phyloP scores from a whole-genome alignment of 2,329 filamentous ascomycete species.

The Fusarium nelsonii region DNA sequence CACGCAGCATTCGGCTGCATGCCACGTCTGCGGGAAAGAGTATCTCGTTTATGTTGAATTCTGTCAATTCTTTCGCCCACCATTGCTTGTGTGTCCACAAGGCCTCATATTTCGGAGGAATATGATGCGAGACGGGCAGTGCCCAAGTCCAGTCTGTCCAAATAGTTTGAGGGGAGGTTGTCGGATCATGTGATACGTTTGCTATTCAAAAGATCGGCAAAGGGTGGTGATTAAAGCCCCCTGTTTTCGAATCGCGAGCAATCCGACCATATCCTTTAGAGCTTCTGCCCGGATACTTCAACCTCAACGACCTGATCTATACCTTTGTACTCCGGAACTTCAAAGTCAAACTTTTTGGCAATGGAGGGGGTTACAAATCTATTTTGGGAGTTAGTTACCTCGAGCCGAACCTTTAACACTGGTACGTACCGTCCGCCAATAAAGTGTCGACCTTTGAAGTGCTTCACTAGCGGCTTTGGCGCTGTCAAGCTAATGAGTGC shows the following conservation, averaged over 20 bases:
- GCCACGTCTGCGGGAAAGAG: slow-evolving; percentile 70
- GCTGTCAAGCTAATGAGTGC: slow-evolving; percentile 90
- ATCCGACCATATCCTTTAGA: slow-evolving; percentile 55
- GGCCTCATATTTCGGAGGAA: slow-evolving; percentile 56
- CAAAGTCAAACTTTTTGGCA: slow-evolving; percentile 86
- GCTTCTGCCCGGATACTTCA: slow-evolving; percentile 61
- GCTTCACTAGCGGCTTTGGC: slow-evolving; percentile 88
- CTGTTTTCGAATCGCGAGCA: slow-evolving; percentile 12
- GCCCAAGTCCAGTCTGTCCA: slow-evolving; percentile 70
- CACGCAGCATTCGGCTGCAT: slow-evolving; percentile 67
- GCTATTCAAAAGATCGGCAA: slow-evolving; percentile 21
- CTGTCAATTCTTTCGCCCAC: slow-evolving; percentile 64
- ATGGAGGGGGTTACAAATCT: slow-evolving; percentile 85
- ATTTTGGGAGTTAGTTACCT: slow-evolving; percentile 34
- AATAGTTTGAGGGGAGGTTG: slow-evolving; percentile 69
- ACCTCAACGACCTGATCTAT: slow-evolving; percentile 92
- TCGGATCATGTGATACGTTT: slow-evolving; percentile 61
- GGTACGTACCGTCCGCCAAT: slow-evolving; percentile 80
- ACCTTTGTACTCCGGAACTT: slow-evolving; percentile 85
- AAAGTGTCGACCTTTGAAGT: slow-evolving; percentile 90
- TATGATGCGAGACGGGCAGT: slow-evolving; percentile 66
- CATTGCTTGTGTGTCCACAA: slow-evolving; percentile 60
- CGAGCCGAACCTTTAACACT: background rate
- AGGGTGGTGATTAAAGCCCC: slow-evolving; percentile 13
- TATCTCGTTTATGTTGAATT: slow-evolving; percentile 71